Conservation (phyloP, 116 monocot species). For the Dioscorea cayenensis region DNA sequence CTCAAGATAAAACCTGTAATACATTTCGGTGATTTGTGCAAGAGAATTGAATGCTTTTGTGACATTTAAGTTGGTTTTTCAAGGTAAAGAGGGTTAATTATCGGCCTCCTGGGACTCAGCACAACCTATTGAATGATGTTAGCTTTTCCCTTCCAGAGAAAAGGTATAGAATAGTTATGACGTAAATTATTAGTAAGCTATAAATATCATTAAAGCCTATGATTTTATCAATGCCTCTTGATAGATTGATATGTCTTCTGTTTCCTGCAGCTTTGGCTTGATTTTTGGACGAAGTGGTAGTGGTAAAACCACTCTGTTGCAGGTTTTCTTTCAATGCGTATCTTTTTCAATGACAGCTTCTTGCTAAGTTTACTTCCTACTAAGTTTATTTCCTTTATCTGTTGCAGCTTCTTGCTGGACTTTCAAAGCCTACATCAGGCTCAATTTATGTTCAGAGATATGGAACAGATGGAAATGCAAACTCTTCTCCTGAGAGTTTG, state of each 20-base stretch:
- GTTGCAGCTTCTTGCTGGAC: conserved; percentile 79
- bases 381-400: conserved; percentile 2
- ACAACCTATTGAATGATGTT: conserved; percentile 62
- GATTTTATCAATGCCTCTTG: not conserved
- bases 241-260: not conserved
- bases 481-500: conserved; percentile 38
- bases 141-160: conserved; percentile 73
- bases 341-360: not conserved
- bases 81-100: conserved; percentile 79
- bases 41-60: not conserved
- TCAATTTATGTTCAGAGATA: conserved; percentile 64
- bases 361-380: conserved; percentile 1
- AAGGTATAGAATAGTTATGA: conserved; percentile 32
- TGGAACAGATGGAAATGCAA: conserved; percentile 52
- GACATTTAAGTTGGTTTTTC: conserved; percentile 17
- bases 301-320: conserved; percentile 95
- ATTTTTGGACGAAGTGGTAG: conserved; percentile 98
- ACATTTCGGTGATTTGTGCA: not conserved
- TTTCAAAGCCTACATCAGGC: conserved; percentile 74
- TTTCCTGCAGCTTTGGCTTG: conserved; percentile 72
- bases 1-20: not conserved
- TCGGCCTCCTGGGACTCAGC: conserved; percentile 72
- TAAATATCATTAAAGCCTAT: not conserved
- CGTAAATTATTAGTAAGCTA: not conserved
- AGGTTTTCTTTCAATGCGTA: conserved; percentile 22